Conservation (phyloP, 768 basidiomycete genomes). For the Arthromyces matolae region DNA sequence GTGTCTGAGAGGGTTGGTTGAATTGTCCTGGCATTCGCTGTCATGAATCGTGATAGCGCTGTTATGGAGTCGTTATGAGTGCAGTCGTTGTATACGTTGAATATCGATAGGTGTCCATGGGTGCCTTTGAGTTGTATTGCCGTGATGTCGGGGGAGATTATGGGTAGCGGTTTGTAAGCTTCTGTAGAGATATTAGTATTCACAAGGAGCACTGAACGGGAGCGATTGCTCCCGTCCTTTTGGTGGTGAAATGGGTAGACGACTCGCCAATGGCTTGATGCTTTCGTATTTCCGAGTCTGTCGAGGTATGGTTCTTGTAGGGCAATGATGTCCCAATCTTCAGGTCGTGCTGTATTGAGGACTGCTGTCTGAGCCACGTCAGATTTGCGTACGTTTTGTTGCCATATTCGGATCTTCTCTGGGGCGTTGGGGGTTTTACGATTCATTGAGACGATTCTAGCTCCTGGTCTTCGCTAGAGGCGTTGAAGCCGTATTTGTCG, state of each 20-base stretch:
- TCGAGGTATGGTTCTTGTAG: slow-evolving; percentile 32
- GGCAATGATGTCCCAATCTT: slow-evolving; percentile 23
- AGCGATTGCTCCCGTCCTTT: background rate
- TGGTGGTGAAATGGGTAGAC: slow-evolving; percentile 1
- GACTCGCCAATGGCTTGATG: slow-evolving; percentile 3
- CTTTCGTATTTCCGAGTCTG: slow-evolving; percentile 12
- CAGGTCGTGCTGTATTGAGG: slow-evolving; percentile 6
- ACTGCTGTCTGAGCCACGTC: slow-evolving; percentile 14
- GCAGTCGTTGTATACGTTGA: slow-evolving; percentile 12
- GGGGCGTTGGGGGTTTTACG: background rate
- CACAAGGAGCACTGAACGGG: background rate
- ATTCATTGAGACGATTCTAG: too few relatives aligned
- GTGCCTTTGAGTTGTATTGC: background rate
- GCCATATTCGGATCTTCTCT: slow-evolving; percentile 10
- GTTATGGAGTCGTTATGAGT: slow-evolving; percentile 1
- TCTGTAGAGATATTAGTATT: slow-evolving; percentile 9
- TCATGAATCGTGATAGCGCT: background rate
- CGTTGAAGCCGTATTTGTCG: too few relatives aligned
- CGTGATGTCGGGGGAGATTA: background rate
- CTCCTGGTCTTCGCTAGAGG: too few relatives aligned
- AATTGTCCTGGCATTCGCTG: background rate
- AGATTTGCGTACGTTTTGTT: slow-evolving; percentile 28
- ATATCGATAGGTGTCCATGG: background rate
- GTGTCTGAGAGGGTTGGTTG: background rate
- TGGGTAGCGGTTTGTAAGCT: background rate